Evolutionary conservation across 2,329 filamentous ascomycete genomes (phyloP), one percentile per base, ranked within the genome.

Genomic region (Parastagonospora avenae): DNA sequence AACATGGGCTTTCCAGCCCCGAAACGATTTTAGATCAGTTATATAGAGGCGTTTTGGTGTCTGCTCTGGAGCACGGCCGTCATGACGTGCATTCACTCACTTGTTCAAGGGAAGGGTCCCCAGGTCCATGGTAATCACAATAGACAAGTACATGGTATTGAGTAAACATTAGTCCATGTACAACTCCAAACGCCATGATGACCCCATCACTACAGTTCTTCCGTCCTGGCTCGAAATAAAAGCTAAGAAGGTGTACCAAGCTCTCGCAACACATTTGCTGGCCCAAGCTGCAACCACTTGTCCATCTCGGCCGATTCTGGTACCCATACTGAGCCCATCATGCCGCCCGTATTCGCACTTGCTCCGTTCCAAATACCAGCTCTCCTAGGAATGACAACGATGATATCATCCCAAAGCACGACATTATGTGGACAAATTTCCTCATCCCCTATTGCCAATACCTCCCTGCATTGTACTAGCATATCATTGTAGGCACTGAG

Each of bases 361-460:
- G 73, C 66, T 0, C 71, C 74, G 8, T 71, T 60, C 12, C 74
- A 66, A 0, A 64, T 70, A 0, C 66, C 73, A 4, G 50, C 61
- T 11, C 71, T 67, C 19, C 80, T 67, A 3, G 80, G 80, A 19
- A 82, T 72, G 2, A 82, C 74, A n/a, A 82, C 59, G 16, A 82
- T 73, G 68, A 76, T 76, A 19, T 74, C 67, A 27, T 69, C 65
- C 50, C 75, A 74, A 38, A 82, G 61, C 2, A 80, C 58, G 10
- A 81, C 66, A 51, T 81, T 82, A 56, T 82, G 80, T 4, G 78
- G 73, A 46, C 75, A 78, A 0, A 64, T 42, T 2, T 62, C 43
- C 1, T 62, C 42, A 10, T 50, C 54, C 8, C 45, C 42, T 1
- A 59, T 14, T 1, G 39, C 50, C 37, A 64, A 46, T 1, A 50